Evolutionary conservation across 2,329 filamentous ascomycete species (phyloP).

Genomic region (Diplodia intermedia): DNA sequence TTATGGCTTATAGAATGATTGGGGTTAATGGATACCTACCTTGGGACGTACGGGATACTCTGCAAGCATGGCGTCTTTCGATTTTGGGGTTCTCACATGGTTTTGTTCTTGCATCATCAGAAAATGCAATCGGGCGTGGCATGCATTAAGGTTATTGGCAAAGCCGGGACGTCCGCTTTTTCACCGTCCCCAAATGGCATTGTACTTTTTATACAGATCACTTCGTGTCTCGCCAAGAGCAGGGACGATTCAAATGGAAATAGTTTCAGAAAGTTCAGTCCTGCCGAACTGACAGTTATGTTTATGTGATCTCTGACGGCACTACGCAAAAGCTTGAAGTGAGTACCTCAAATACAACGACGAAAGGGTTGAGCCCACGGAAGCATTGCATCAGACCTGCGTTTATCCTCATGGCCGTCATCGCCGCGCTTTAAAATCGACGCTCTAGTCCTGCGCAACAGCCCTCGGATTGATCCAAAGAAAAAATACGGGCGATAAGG

Average conservation of each 20-base stretch:
- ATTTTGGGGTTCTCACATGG: slow-evolving; percentile 1
- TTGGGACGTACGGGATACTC: slow-evolving; percentile 29
- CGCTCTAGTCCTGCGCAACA: no score
- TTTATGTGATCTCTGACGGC: neutral
- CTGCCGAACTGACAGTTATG: neutral
- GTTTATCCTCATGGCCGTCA: no score
- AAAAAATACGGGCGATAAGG: no score
- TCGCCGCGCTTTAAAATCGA: no score
- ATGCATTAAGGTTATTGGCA: slow-evolving; percentile 1
- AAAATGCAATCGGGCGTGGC: neutral
- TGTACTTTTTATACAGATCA: neutral
- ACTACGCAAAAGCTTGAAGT: neutral
- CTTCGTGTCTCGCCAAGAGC: slow-evolving; percentile 8
- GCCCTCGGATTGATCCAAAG: no score
- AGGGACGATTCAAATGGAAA: slow-evolving; percentile 18
- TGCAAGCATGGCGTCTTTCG: slow-evolving; percentile 27
- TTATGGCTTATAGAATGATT: slow-evolving; percentile 28
- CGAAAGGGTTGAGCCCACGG: no score
- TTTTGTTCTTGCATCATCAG: slow-evolving; percentile 8
- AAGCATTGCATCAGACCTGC: no score
- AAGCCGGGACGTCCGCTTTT: neutral
- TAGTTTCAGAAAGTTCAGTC: slow-evolving; percentile 3
- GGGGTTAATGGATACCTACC: slow-evolving; percentile 8
- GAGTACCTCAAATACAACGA: neutral
- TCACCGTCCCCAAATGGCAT: neutral